Evolutionary conservation across 495 filamentous ascomycete genomes (phyloP).

Genomic region (Aspergillus cavernicola): DNA sequence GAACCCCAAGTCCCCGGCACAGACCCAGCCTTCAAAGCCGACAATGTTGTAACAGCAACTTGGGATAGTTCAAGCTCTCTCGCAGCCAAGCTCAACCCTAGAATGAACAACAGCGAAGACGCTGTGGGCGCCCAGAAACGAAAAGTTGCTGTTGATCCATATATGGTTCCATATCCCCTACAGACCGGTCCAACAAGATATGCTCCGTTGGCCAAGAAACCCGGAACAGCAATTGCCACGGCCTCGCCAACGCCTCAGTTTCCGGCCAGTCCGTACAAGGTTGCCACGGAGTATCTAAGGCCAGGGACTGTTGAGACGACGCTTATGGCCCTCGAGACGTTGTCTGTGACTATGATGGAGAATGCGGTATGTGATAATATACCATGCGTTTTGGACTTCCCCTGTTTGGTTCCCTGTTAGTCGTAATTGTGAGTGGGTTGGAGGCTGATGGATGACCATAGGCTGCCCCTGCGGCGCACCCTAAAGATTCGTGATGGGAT

Average conservation of each 20-base stretch:
- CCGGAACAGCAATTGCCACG: conserved; percentile 62
- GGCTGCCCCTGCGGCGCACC: conserved; percentile 37
- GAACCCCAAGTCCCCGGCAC: conserved; percentile 37
- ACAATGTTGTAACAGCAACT: conserved; percentile 47
- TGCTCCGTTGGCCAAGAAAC: conserved; percentile 68
- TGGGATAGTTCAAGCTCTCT: conserved; percentile 58
- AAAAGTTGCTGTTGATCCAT: conserved; percentile 24
- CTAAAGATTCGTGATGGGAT: conserved; percentile 31
- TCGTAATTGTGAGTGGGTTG: neutral
- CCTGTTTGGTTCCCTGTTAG: no score
- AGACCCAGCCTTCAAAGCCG: conserved; percentile 46
- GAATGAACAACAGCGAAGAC: conserved; percentile 24
- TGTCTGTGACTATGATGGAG: conserved; percentile 51
- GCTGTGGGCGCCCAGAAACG: neutral
- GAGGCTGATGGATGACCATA: conserved; percentile 7
- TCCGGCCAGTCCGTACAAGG: conserved; percentile 57
- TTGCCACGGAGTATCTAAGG: conserved; percentile 56
- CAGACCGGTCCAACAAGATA: conserved; percentile 65
- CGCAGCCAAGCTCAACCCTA: conserved; percentile 21
- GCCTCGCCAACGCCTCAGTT: conserved; percentile 50
- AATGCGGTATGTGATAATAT: conserved; percentile 60
- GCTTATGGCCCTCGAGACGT: conserved; percentile 56
- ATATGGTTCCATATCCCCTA: conserved; percentile 54
- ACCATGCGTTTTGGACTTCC: neutral
- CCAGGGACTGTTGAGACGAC: conserved; percentile 57